phyloP scores from a whole-genome alignment of 352 stramenopile species.

The Aphanomyces cochlioides region DNA sequence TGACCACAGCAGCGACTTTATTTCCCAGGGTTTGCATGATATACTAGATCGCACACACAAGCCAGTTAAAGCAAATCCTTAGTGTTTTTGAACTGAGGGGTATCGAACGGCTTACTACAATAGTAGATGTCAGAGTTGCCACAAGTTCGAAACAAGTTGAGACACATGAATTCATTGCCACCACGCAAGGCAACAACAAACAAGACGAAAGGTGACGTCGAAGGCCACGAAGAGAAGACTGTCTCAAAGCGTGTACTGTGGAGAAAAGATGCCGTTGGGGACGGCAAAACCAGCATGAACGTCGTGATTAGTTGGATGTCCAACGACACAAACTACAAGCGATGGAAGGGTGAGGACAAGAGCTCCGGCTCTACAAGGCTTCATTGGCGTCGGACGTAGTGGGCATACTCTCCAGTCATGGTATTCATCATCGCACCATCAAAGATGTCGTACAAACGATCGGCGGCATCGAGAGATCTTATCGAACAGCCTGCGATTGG shows the following conservation, averaged over 20 bases:
- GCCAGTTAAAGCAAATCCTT: too few species aligned
- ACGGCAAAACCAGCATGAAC: background rate
- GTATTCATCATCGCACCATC: background rate
- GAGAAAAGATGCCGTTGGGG: background rate
- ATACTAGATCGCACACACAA: too few species aligned
- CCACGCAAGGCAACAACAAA: too few species aligned
- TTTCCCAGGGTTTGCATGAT: too few species aligned
- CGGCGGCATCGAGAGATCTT: conserved; percentile 5
- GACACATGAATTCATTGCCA: too few species aligned
- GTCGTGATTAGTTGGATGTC: background rate
- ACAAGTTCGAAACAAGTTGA: too few species aligned
- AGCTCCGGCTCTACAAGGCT: background rate
- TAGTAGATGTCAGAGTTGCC: too few species aligned
- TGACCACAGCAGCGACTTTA: too few species aligned
- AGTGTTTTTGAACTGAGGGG: too few species aligned
- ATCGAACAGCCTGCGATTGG: conserved; percentile 5
- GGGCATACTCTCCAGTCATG: background rate
- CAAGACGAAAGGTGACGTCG: too few species aligned
- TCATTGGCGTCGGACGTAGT: background rate
- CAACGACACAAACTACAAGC: background rate
- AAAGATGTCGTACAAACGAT: background rate
- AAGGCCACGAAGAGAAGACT: background rate
- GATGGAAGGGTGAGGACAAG: conserved; percentile 3
- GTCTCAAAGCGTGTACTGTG: background rate
- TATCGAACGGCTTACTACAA: too few species aligned